These are phyloP conservation scores for Mychonastes homosphaera DNA, from an alignment of 139 green algal genomes.

Conservation along the genomic window DNA sequence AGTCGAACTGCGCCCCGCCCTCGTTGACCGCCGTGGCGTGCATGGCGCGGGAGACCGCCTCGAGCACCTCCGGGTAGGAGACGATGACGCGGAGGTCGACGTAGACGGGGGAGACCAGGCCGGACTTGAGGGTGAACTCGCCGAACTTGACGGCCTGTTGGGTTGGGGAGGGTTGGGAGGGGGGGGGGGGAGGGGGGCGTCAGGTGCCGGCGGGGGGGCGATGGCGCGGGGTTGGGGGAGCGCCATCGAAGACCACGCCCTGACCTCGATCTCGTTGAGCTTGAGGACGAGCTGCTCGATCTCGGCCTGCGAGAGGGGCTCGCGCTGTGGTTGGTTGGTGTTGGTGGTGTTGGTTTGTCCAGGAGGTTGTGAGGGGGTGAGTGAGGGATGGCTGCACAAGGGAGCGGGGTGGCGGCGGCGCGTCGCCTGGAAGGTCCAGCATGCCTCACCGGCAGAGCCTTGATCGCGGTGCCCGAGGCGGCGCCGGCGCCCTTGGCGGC, in stretches of 20 bases:
- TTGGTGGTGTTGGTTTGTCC: too few species aligned
- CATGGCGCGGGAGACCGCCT: constrained; percentile 36
- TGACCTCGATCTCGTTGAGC: constrained; percentile 81
- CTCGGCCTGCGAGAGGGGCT: constrained; percentile 54
- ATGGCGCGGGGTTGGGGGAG: background rate
- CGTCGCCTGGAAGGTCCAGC: too few species aligned
- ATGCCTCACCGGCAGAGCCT: too few species aligned
- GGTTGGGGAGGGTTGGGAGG: too few species aligned
- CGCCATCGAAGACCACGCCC: background rate
- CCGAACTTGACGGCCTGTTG: constrained; percentile 97
- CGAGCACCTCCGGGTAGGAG: constrained; percentile 91
- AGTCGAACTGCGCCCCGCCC: constrained; percentile 60
- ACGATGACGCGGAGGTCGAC: constrained; percentile 97
- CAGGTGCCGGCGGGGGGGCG: background rate
- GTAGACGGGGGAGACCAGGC: constrained; percentile 92
- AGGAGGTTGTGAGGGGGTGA: too few species aligned
- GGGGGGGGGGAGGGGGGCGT: too few species aligned
- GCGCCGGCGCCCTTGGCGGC: too few species aligned
- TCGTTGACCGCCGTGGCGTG: background rate
- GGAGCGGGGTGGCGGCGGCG: too few species aligned
- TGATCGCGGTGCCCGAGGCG: too few species aligned
- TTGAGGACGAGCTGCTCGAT: constrained; percentile 77
- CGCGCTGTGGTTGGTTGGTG: too few species aligned
- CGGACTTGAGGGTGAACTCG: constrained; percentile 97
- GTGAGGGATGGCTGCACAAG: too few species aligned